Percentiles rank a stretch among this genome's conserved stretches.
Evolutionary conservation across 495 filamentous ascomycete genomes (phyloP).

Genomic region (Xylaria scruposa): DNA sequence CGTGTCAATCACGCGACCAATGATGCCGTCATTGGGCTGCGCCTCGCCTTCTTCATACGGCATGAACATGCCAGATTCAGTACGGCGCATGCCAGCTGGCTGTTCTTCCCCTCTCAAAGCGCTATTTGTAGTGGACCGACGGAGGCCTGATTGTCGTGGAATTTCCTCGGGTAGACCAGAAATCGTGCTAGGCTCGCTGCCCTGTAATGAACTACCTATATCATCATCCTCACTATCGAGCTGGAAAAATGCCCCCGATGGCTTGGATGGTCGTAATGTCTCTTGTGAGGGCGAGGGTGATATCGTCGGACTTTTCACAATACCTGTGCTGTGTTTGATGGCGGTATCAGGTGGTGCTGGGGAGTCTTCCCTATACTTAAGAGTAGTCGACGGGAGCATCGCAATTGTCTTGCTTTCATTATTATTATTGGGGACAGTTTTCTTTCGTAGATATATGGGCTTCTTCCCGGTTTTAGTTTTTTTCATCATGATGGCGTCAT

Average conservation of each 20-base stretch:
- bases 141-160: slow-evolving; percentile 35
- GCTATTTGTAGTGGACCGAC: slow-evolving; percentile 44
- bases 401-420: slow-evolving; percentile 89
- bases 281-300: slow-evolving; percentile 77
- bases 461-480: slow-evolving; percentile 53
- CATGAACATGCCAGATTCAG: slow-evolving; percentile 85
- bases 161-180: slow-evolving; percentile 32
- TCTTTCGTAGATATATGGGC: slow-evolving; percentile 49
- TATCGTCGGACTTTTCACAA: slow-evolving; percentile 56
- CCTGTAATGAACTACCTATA: slow-evolving; percentile 58
- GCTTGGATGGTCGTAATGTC: slow-evolving; percentile 72
- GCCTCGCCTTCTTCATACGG: slow-evolving; percentile 76
- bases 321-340: slow-evolving; percentile 58
- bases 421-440: slow-evolving; percentile 54
- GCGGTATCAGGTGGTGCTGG: slow-evolving; percentile 70
- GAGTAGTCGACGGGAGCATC: slow-evolving; percentile 86
- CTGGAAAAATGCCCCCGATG: slow-evolving; percentile 70
- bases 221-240: slow-evolving; percentile 63
- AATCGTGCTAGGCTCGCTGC: slow-evolving; percentile 28
- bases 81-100: slow-evolving; percentile 67
- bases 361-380: slow-evolving; percentile 86
- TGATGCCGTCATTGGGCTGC: slow-evolving; percentile 61
- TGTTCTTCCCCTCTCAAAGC: slow-evolving; percentile 47
- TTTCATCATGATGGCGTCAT: slow-evolving; percentile 89
- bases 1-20: slow-evolving; percentile 87